phyloP scores from a whole-genome alignment of 352 stramenopile genomes.

The Peronosclerospora sorghi region DNA sequence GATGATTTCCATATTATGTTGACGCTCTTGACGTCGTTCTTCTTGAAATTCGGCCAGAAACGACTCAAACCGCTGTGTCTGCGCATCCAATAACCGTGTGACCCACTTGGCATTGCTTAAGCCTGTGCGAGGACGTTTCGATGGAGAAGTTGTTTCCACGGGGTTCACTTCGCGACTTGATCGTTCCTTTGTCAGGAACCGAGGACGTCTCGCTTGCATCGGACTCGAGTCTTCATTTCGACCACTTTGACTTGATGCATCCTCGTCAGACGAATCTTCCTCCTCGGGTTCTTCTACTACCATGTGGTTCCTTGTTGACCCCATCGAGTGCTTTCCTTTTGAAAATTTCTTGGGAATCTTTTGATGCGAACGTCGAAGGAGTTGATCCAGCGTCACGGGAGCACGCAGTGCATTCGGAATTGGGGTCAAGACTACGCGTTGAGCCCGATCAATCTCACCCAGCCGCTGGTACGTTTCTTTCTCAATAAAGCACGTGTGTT shows the following conservation, averaged over 20 bases:
- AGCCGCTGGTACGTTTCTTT: conserved; percentile 21
- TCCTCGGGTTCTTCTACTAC: conserved; percentile 11
- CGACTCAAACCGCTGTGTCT: conserved; percentile 26
- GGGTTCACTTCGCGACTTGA: conserved; percentile 5
- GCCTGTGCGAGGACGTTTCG: conserved; percentile 12
- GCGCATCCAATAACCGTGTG: conserved; percentile 20
- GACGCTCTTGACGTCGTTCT: conserved; percentile 25
- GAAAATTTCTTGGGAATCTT: conserved; percentile 5
- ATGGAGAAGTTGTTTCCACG: not conserved
- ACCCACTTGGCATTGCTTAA: conserved; percentile 25
- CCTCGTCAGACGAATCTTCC: conserved; percentile 4
- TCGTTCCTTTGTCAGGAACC: conserved; percentile 1
- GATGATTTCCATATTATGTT: conserved; percentile 32
- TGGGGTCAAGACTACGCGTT: conserved; percentile 12
- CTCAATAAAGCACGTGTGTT: conserved; percentile 23
- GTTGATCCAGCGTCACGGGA: conserved; percentile 10
- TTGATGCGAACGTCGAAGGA: conserved; percentile 14
- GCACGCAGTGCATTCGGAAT: conserved; percentile 7
- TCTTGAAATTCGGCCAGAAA: conserved; percentile 30
- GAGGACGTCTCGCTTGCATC: conserved; percentile 1
- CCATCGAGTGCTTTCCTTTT: conserved; percentile 7
- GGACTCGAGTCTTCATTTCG: conserved; percentile 10
- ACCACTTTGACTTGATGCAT: conserved; percentile 3
- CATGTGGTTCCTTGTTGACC: conserved; percentile 8
- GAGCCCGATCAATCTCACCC: conserved; percentile 19